Conservation (phyloP, 2,329 filamentous ascomycete genomes). For the Epichloe sp. region DNA sequence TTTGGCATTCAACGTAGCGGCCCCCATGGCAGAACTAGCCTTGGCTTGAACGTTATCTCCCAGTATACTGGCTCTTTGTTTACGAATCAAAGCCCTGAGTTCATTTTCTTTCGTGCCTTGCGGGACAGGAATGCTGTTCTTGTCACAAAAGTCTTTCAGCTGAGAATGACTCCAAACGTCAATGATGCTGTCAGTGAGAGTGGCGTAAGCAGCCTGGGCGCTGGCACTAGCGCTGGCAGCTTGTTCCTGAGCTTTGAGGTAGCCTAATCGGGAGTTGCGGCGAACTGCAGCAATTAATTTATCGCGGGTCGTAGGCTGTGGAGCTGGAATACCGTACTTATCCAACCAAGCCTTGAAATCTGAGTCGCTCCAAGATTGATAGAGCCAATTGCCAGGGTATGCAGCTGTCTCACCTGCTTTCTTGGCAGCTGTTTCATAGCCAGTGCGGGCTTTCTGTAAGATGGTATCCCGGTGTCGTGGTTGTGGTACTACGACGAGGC, state of each 20-base stretch:
- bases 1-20: conserved; percentile 60
- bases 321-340: conserved; percentile 69
- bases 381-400: conserved; percentile 96
- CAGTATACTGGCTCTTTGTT: conserved; percentile 62
- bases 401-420: conserved; percentile 59
- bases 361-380: conserved; percentile 80
- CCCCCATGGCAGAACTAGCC: conserved; percentile 49
- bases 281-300: conserved; percentile 80
- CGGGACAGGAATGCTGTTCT: conserved; percentile 74
- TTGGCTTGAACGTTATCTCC: conserved; percentile 49
- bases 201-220: conserved; percentile 56
- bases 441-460: conserved; percentile 63
- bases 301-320: conserved; percentile 74
- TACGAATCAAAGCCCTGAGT: conserved; percentile 76
- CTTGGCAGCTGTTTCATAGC: conserved; percentile 67
- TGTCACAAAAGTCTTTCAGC: conserved; percentile 86
- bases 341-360: conserved; percentile 92
- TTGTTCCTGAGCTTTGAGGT: conserved; percentile 51
- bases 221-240: conserved; percentile 48
- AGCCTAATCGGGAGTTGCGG: conserved; percentile 75
- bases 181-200: conserved; percentile 70
- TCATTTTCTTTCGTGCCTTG: conserved; percentile 88
- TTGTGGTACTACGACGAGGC: conserved; percentile 49
- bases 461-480: conserved; percentile 76
- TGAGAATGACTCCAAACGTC: conserved; percentile 80